A percentile compares a stretch with the other conserved stretches of the same genome.
Conservation (phyloP, 2,329 filamentous ascomycete species). For the Arthrobotrys musiformis region DNA sequence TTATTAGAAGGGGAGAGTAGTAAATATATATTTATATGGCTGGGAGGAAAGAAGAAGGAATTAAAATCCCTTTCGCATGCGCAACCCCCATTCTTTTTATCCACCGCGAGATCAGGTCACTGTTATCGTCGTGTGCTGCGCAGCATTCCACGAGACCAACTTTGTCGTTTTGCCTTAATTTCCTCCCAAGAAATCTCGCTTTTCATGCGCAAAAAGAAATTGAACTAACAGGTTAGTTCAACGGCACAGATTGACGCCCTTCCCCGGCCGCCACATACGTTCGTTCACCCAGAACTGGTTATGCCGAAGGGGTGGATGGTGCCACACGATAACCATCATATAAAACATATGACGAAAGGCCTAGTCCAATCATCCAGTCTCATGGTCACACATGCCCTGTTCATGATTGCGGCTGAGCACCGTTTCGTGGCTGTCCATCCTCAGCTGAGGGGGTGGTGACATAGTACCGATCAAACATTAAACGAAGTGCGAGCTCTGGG, state of each 20-base stretch:
- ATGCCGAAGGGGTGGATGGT: constrained; percentile 13
- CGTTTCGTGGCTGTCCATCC: constrained; percentile 32
- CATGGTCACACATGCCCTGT: constrained; percentile 36
- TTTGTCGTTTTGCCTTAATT: neutral
- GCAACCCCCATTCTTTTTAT: constrained; percentile 23
- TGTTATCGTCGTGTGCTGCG: constrained; percentile 19
- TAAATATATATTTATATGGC: neutral
- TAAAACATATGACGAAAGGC: constrained; percentile 19
- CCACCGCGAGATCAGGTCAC: neutral
- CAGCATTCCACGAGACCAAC: constrained; percentile 11
- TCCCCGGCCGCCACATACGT: constrained; percentile 15
- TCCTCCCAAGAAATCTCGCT: constrained; percentile 7
- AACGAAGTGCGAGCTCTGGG: neutral
- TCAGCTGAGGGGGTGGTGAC: constrained; percentile 34
- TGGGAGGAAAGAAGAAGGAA: neutral
- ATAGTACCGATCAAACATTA: neutral
- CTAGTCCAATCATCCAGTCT: constrained; percentile 37
- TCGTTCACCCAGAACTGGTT: constrained; percentile 21
- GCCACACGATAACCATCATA: constrained; percentile 12
- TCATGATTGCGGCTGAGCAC: constrained; percentile 33
- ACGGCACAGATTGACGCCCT: neutral
- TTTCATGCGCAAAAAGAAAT: constrained; percentile 7
- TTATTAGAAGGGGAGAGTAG: neutral
- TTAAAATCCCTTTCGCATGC: constrained; percentile 3
- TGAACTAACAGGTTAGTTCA: neutral